Percentiles rank a stretch among this genome's conserved stretches.
These are phyloP conservation scores for Nicotiana knightiana DNA, from an alignment of 257 asterid genomes.

Conservation along the genomic window DNA sequence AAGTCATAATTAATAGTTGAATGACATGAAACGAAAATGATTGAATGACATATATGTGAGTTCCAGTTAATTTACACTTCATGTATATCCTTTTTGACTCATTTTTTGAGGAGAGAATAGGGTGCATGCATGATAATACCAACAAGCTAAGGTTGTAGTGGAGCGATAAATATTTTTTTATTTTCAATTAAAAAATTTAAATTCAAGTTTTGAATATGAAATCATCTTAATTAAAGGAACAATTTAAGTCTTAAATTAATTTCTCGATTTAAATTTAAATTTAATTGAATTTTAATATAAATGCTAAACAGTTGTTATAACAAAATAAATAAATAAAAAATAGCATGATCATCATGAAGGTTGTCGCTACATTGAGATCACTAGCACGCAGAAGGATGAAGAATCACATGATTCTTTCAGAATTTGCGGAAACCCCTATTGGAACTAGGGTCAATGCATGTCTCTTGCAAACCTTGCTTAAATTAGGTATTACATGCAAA, in stretches of 20 bases:
- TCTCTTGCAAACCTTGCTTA: background rate
- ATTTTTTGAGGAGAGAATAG: too few relatives aligned
- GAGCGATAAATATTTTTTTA: too few relatives aligned
- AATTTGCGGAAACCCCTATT: slow-evolving; percentile 10
- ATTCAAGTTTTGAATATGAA: too few relatives aligned
- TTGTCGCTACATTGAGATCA: background rate
- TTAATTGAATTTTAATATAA: too few relatives aligned
- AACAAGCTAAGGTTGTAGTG: too few relatives aligned
- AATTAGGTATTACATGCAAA: background rate
- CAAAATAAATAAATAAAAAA: too few relatives aligned
- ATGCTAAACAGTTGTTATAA: too few relatives aligned
- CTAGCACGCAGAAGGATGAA: background rate
- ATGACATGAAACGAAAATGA: slow-evolving; percentile 4
- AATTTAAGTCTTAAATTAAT: too few relatives aligned
- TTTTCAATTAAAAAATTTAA: too few relatives aligned
- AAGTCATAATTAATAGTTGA: background rate
- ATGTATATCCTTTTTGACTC: background rate
- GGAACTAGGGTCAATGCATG: slow-evolving; percentile 9
- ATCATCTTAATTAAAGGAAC: too few relatives aligned
- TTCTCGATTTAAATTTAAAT: too few relatives aligned
- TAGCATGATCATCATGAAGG: background rate
- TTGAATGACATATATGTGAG: background rate
- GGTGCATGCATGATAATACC: background rate
- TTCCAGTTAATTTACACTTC: background rate
- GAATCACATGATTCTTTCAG: slow-evolving; percentile 5